Evolutionary conservation across 164 flowering plant species (phyloP).

Genomic region (Cinnamomum micranthum): DNA sequence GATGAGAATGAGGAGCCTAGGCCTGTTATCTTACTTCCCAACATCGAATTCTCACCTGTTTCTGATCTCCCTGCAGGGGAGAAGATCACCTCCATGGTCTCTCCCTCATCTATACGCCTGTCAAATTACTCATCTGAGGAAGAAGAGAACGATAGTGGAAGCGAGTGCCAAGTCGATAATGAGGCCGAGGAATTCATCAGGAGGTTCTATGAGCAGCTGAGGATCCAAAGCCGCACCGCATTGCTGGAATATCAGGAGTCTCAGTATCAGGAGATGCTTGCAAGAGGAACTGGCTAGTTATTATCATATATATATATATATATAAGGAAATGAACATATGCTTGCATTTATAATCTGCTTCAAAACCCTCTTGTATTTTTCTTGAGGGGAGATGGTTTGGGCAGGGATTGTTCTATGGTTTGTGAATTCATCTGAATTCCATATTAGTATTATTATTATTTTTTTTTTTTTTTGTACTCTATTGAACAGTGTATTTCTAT

Average conservation of each 20-base stretch:
- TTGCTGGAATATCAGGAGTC: slow-evolving; percentile 33
- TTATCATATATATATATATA: not conserved
- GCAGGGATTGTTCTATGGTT: slow-evolving; percentile 2
- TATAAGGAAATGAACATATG: not conserved
- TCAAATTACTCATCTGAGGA: slow-evolving; percentile 41
- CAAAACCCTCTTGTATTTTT: slow-evolving; percentile 15
- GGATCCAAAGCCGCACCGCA: slow-evolving; percentile 38
- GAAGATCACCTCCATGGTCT: slow-evolving; percentile 28
- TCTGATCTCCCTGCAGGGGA: slow-evolving; percentile 23
- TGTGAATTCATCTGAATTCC: not conserved
- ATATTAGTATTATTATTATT: not conserved
- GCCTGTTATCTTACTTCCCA: slow-evolving; percentile 31
- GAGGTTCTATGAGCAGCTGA: slow-evolving; percentile 51
- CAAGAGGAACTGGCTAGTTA: slow-evolving; percentile 11
- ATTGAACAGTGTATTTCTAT: not conserved
- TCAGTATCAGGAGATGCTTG: slow-evolving; percentile 27
- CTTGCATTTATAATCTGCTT: not conserved
- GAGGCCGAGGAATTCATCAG: slow-evolving; percentile 57
- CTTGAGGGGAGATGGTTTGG: slow-evolving; percentile 11
- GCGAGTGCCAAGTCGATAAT: slow-evolving; percentile 29
- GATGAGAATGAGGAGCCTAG: slow-evolving; percentile 17
- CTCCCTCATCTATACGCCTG: slow-evolving; percentile 33
- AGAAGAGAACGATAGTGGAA: slow-evolving; percentile 18
- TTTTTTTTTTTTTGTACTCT: no score
- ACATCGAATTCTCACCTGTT: slow-evolving; percentile 27